Evolutionary conservation across 768 basidiomycete genomes (phyloP), one percentile per base, ranked within the genome.

Genomic region (Phylloporus arenicola): DNA sequence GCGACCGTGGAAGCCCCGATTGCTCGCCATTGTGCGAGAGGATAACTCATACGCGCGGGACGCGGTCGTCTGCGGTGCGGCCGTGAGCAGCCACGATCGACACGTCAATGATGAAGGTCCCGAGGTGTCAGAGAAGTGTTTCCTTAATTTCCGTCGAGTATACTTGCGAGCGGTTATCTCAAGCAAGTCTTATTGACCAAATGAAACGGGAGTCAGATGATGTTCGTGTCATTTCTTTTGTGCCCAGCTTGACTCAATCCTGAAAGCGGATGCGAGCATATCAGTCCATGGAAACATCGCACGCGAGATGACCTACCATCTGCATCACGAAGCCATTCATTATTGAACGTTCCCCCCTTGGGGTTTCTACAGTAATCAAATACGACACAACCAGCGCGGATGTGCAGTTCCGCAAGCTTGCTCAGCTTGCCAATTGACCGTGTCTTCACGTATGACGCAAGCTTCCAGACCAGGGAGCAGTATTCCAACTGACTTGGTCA

Each of bases 111-210:
- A 62, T 66, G 52, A 90, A 76, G 43, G 69, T 70, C 8, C 75
- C 74, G 0, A 87, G 84, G 33, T 90, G 80, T 0, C 71, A 72
- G 17, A 83, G 73, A 2, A 91, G 69, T 19, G 75, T 76, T 24
- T 80, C 73, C 62, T 91, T 90, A 83, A 24, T 24, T 61, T 92
- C 88, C 16, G 78, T 75, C 0, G 89, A 88, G 0, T 88, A 88
- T 0, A 91, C 89, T 65, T 91, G 89, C 43, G 72, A 3, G 88
- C 89, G 0, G 86, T 87, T 3, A 91, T 76, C 61, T 92, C 91
- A 17, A 92, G 72, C 0, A 81, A 88, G 59, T 91, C 89, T 82
- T 88, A 24, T 17, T n/a, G 11, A 17, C 19, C 20, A 22, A 27
- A 27, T 16, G 22, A 34, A 25, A 45, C 25, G 17, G 10, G 10